Percentiles rank a stretch among this genome's conserved stretches.
Evolutionary conservation across 1,139 yeast species (phyloP).

Genomic region (Blastobotrys buckinghamii): DNA sequence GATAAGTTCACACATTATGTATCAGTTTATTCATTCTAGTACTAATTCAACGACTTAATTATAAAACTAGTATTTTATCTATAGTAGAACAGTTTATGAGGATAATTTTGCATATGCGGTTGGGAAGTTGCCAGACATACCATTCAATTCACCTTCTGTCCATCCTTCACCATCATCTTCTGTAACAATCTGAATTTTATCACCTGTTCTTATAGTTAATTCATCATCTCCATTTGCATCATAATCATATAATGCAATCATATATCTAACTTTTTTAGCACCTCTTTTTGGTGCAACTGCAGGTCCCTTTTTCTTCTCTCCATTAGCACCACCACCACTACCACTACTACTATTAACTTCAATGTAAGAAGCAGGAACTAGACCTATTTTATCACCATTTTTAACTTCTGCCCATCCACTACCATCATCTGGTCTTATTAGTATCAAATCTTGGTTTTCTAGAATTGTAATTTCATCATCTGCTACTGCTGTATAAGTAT

Average conservation of each 20-base stretch:
- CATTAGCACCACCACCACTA: conserved; percentile 14
- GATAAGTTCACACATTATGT: no score
- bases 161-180: conserved; percentile 90
- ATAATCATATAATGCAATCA: conserved; percentile 76
- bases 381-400: conserved; percentile 49
- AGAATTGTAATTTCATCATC: conserved; percentile 64
- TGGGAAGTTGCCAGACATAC: conserved; percentile 72
- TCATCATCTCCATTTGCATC: conserved; percentile 81
- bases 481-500: conserved; percentile 63
- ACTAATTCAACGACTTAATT: no score
- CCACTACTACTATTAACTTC: conserved; percentile 30
- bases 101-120: conserved; percentile 52
- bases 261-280: conserved; percentile 54
- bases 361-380: conserved; percentile 86
- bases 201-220: conserved; percentile 66
- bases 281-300: conserved; percentile 82
- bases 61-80: not conserved
- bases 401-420: conserved; percentile 83
- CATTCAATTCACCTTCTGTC: conserved; percentile 87
- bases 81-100: not conserved
- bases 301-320: conserved; percentile 55
- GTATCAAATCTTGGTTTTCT: conserved; percentile 55
- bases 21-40: not conserved
- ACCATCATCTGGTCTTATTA: conserved; percentile 72
- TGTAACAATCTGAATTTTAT: conserved; percentile 58